Evolutionary conservation across 164 flowering plant species (phyloP), one percentile per base, ranked within the genome.

Genomic region (Stephania japonica): DNA sequence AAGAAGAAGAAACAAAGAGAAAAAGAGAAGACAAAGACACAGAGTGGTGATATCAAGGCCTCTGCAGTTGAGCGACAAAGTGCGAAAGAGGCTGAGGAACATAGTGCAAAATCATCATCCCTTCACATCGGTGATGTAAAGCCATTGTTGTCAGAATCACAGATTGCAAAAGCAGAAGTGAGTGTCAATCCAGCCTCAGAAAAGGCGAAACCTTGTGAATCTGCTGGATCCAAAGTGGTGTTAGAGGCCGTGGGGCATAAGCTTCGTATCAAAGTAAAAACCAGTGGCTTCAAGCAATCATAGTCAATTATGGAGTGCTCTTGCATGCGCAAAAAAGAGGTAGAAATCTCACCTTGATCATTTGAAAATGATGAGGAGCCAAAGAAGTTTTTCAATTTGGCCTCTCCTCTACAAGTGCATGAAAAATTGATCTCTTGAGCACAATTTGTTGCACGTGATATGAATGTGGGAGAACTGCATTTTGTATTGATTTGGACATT

Each of bases 1-100:
- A 90, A 89, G 84, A 90, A 95, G 78, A 90, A 85, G 79, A 92
- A 87, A 75, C 84, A 76, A 70, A 90, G 84, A 72, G 89, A 89
- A 72, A 89, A 85, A 79, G 94, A 88, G 70, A 75, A 83, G 83
- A 85, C 85, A 5, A 88, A 86, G 79, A 73, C 84, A 68, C 77
- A 77, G 72, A 72, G 75, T 43, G 75, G 72, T 7, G 83, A 77
- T 50, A 69, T 68, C 0, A 82, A 78, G 70, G 70, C 71, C 19
- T 25, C 84, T 42, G 65, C 86, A 13, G 65, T 26, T 12, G 80
- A 78, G 49, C 65, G 74, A 64, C 74, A 49, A 18, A 53, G 63
- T 5, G 50, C 49, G 72, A 77, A 70, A 75, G 82, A 72, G 42
- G 80, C 71, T 43, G 25, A 71, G 42, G 81, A 73, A 44, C 38